Conservation (phyloP, 148 eudicot genomes). For the Pharnaceum exiguum region DNA sequence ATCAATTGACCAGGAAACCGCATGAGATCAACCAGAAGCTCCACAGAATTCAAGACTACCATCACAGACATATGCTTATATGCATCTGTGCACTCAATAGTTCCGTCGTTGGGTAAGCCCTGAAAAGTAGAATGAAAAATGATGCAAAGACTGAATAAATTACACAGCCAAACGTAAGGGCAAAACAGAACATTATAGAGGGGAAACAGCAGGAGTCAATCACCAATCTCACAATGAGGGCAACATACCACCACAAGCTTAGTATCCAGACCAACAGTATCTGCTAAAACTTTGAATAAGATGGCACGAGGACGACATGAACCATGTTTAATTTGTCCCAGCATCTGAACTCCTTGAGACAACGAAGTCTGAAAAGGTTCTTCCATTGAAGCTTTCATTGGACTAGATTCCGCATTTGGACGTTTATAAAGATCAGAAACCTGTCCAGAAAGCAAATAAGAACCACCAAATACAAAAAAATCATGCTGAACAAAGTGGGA, state of each 20-base stretch:
- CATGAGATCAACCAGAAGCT: conserved; percentile 86
- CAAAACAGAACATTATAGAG: background rate
- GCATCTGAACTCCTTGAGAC: conserved; percentile 70
- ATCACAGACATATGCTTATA: conserved; percentile 91
- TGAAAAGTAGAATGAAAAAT: conserved; percentile 22
- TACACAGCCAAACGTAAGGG: background rate
- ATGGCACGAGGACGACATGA: conserved; percentile 98
- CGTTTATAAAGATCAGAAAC: conserved; percentile 83
- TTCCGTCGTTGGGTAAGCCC: conserved; percentile 95
- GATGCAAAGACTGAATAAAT: conserved; percentile 1
- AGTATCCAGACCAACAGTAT: conserved; percentile 93
- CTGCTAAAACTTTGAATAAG: conserved; percentile 92
- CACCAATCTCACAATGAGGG: conserved; percentile 7
- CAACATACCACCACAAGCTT: conserved; percentile 84
- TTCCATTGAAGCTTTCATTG: conserved; percentile 54
- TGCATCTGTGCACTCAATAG: conserved; percentile 64
- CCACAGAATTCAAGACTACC: conserved; percentile 87
- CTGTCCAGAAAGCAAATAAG: conserved; percentile 28
- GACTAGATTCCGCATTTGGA: conserved; percentile 73
- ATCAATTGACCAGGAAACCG: conserved; percentile 91
- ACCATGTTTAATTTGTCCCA: conserved; percentile 94
- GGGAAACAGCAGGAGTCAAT: background rate
- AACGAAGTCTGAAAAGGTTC: conserved; percentile 52
- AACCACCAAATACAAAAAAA: background rate
- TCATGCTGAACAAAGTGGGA: background rate